phyloP scores from a whole-genome alignment of 2,329 filamentous ascomycete species.

The Beauveria australis region DNA sequence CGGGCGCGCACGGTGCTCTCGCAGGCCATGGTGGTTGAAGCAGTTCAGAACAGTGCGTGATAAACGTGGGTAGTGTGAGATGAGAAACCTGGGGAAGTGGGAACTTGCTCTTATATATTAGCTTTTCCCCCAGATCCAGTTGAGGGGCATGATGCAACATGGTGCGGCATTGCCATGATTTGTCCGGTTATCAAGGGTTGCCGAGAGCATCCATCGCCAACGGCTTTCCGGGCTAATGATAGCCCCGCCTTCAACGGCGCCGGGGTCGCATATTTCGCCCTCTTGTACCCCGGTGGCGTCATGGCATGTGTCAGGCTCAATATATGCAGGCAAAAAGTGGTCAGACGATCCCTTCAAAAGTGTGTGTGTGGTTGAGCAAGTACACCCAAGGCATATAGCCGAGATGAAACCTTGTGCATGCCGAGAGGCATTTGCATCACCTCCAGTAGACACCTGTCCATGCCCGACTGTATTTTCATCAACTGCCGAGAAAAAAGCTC shows the following conservation, averaged over 20 bases:
- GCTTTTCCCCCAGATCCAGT: not conserved
- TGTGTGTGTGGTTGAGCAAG: not conserved
- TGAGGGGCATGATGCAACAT: not conserved
- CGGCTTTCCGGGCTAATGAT: conserved; percentile 3
- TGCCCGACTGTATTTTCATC: not conserved
- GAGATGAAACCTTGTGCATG: not conserved
- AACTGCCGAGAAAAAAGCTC: not conserved
- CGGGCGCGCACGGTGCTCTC: not conserved
- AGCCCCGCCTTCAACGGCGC: not conserved
- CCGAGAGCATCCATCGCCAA: conserved; percentile 2
- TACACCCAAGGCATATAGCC: not conserved
- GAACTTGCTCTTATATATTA: not conserved
- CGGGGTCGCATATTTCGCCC: not conserved
- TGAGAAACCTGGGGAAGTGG: not conserved
- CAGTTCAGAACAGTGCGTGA: not conserved
- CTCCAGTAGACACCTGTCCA: not conserved
- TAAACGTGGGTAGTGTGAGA: not conserved
- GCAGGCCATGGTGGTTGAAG: not conserved
- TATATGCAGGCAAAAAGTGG: not conserved
- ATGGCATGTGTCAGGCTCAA: not conserved
- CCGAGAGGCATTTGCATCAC: not conserved
- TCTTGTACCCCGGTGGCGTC: not conserved
- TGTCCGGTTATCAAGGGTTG: not conserved
- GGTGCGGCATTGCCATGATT: not conserved
- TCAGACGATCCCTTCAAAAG: not conserved